phyloP scores from a whole-genome alignment of 768 basidiomycete genomes.

The Phanerochaete sordida region DNA sequence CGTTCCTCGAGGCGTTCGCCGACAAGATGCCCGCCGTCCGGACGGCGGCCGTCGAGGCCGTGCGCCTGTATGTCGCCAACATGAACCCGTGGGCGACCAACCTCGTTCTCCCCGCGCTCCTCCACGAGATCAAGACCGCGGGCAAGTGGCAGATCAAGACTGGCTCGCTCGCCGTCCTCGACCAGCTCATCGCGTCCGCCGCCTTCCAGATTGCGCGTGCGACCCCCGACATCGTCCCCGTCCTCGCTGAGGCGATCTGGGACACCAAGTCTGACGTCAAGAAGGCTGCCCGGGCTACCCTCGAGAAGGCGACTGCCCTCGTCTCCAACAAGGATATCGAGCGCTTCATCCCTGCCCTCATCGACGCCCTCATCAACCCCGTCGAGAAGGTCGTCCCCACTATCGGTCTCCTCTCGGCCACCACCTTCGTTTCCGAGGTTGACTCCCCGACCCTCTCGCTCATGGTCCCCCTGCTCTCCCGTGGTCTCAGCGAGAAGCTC shows the following conservation, averaged over 20 bases:
- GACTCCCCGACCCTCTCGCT: slow-evolving; percentile 95
- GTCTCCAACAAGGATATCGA: slow-evolving; percentile 98
- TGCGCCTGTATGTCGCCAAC: slow-evolving; percentile 65
- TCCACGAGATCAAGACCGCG: slow-evolving; percentile 91
- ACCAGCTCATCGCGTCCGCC: slow-evolving; percentile 83
- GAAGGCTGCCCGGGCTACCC: slow-evolving; percentile 93
- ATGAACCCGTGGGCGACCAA: slow-evolving; percentile 52
- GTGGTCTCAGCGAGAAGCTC: slow-evolving; percentile 92
- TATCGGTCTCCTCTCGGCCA: slow-evolving; percentile 92
- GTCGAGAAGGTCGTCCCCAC: slow-evolving; percentile 98
- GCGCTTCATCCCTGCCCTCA: slow-evolving; percentile 95
- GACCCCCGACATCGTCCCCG: slow-evolving; percentile 92
- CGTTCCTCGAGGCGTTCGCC: slow-evolving; percentile 88
- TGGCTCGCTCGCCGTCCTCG: slow-evolving; percentile 74
- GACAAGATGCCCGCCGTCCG: slow-evolving; percentile 92
- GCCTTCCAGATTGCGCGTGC: slow-evolving; percentile 82
- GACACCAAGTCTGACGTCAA: slow-evolving; percentile 99
- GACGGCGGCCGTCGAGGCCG: slow-evolving; percentile 81
- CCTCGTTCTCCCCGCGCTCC: slow-evolving; percentile 81
- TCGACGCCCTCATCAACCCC: slow-evolving; percentile 97
- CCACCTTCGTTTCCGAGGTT: slow-evolving; percentile 99
- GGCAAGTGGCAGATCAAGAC: slow-evolving; percentile 98
- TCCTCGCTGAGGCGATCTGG: slow-evolving; percentile 92
- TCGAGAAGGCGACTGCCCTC: slow-evolving; percentile 91
- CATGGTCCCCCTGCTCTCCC: slow-evolving; percentile 93